Evolutionary conservation across 441 rosid species (phyloP), one percentile per base, ranked within the genome.

Genomic region (Arabidopsis hybrid): DNA sequence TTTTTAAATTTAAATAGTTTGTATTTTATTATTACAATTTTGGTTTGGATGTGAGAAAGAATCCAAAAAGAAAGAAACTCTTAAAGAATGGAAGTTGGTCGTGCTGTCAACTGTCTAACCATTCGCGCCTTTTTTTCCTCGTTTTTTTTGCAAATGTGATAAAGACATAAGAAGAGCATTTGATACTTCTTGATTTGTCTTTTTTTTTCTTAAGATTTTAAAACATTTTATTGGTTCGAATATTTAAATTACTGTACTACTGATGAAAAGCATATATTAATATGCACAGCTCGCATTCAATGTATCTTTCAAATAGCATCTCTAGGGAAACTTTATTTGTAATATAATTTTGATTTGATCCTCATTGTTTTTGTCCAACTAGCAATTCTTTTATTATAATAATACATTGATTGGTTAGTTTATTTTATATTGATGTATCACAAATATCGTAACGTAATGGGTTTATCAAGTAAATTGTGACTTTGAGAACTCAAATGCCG

Each of bases 91-190:
- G 72, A 51, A 76, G 67, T 65, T 70, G 49, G 73, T 77, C 36
- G 68, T 60, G 69, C 59, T 77, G 77, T 77, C 77, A 51, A 51
- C 69, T 59, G 52, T 71, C 76, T 51, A 64, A 32, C 72, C 76
- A 65, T 71, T 55, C 46, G 49, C 47, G 65, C 58, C 68, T 36
- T 47, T 63, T 60, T 61, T 64, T 55, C 59, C 21, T 76, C 55
- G 35, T 21, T 63, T 52, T 39, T 60, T 49, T 69, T 17, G 14
- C 52, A 69, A 13, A 53, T 76, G 29, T 69, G 71, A 70, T 70
- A 8, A 68, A 29, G 78, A 52, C 58, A 74, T 34, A 69, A 46
- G 55, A 75, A 36, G 55, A 69, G 75, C 73, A 76, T 76, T 26
- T 63, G 75, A 65, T 76, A 63, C 71, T 70, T 71, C 71, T 21